Evolutionary conservation across 805 yeast genomes (phyloP), one percentile per base, ranked within the genome.

Genomic region (Danielozyma ontarioensis): DNA sequence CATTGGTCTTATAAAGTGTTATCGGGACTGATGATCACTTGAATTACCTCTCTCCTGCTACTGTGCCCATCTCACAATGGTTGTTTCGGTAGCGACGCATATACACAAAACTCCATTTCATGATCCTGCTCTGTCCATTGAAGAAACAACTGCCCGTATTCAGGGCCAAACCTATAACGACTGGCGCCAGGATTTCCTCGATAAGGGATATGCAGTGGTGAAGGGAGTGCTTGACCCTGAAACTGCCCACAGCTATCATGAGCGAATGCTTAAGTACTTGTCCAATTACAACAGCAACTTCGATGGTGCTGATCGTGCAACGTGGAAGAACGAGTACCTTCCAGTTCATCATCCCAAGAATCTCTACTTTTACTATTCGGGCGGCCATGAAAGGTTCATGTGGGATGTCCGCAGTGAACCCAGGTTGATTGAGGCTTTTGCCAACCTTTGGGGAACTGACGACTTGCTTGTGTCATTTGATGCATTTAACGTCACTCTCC

Each of bases 381-480:
- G 47, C 13, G 34, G 51, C 6, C 63, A 57, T 33, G 62, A 57
- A 35, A 50, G 53, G 36, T 46, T 57, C 33, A 43, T 57, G 42
- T 57, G 63, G 64, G 62, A 57, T 28, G 37, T 51, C 4, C 51
- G 59, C 44, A 38, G 33, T 35, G 63, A 59, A 29, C 44, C 38
- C 3, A 58, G 56, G 0, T 49, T 55, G 27, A 25, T 46, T 17
- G 50, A 46, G 12, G 39, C 44, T 6, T 57, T 57, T 40, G 47
- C 46, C 8, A 44, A 50, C 17, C 17, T 57, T 5, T 59, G 55
- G 55, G 61, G 59, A 2, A 55, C 61, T 4, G 57, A 57, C 29
- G 53, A 59, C 28, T 36, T 59, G 21, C 31, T 57, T 3, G 62
- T 53, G n/a, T 51, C 59, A 13, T 57, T 56, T 40, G 64, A 57